Conservation (phyloP, 140 eudicot species). For the Bidens hawaiensis region DNA sequence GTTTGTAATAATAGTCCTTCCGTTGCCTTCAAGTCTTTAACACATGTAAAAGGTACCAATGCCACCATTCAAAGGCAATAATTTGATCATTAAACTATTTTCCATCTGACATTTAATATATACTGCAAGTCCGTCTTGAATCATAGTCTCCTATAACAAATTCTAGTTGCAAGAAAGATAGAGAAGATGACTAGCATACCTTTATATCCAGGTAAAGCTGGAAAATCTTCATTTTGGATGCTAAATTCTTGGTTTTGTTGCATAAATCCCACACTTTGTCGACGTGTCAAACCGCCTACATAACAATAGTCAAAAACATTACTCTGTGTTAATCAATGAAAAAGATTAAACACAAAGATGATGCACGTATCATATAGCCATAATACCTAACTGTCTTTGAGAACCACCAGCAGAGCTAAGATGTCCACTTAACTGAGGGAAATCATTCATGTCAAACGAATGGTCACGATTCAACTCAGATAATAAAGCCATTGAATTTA, state of each 20-base stretch:
- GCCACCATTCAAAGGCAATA: neutral
- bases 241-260: constrained; percentile 98
- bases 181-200: too few species aligned
- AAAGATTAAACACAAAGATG: constrained; percentile 4
- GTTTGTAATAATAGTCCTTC: neutral
- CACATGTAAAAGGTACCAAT: neutral
- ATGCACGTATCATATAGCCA: neutral
- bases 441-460: constrained; percentile 78
- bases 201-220: neutral
- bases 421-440: constrained; percentile 79
- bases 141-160: neutral
- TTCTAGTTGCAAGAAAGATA: constrained; percentile 12
- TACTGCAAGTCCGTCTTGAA: constrained; percentile 2
- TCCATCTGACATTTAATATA: constrained; percentile 4
- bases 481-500: constrained; percentile 60
- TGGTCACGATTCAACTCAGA: constrained; percentile 69
- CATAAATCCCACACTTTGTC: constrained; percentile 70
- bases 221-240: constrained; percentile 49
- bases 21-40: neutral
- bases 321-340: constrained; percentile 4
- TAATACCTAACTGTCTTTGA: constrained; percentile 75
- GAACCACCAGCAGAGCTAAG: constrained; percentile 78
- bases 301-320: constrained; percentile 4
- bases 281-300: constrained; percentile 58
- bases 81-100: constrained; percentile 5